phyloP scores from a whole-genome alignment of 1,284 basidiomycete genomes.

The Calocybe gambosa region DNA sequence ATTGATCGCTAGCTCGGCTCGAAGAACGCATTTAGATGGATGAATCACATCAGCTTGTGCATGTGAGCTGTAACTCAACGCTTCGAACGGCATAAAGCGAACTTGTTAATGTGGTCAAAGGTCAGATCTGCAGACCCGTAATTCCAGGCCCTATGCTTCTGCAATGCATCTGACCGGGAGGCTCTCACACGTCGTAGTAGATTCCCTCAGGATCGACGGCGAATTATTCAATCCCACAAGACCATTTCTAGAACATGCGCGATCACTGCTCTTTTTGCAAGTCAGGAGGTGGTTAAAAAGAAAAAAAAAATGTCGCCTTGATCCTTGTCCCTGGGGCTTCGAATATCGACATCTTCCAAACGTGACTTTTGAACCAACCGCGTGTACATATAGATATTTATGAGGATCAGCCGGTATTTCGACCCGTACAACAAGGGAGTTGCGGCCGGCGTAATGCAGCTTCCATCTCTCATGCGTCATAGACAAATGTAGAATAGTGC shows the following conservation, averaged over 20 bases:
- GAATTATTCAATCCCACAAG: neutral
- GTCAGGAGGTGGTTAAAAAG: no score
- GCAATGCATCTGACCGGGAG: neutral
- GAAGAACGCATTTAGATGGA: neutral
- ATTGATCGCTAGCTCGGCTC: neutral
- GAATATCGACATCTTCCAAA: no score
- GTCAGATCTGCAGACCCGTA: neutral
- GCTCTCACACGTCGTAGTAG: neutral
- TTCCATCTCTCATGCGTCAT: conserved; percentile 16
- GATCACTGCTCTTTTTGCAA: no score
- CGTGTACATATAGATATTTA: neutral
- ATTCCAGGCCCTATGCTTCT: neutral
- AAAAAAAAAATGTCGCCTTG: neutral
- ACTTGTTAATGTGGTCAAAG: neutral
- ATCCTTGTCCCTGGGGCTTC: neutral
- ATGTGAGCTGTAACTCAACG: neutral
- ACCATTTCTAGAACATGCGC: neutral
- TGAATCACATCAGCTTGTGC: neutral
- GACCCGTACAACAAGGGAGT: conserved; percentile 5
- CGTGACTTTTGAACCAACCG: neutral
- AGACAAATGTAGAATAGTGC: conserved; percentile 14
- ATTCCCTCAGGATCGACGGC: neutral
- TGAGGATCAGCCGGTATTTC: conserved; percentile 4
- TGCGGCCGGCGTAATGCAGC: conserved; percentile 2
- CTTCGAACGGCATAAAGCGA: neutral